Evolutionary conservation across 148 eudicot species (phyloP).

Genomic region (Persicaria maculosa): DNA sequence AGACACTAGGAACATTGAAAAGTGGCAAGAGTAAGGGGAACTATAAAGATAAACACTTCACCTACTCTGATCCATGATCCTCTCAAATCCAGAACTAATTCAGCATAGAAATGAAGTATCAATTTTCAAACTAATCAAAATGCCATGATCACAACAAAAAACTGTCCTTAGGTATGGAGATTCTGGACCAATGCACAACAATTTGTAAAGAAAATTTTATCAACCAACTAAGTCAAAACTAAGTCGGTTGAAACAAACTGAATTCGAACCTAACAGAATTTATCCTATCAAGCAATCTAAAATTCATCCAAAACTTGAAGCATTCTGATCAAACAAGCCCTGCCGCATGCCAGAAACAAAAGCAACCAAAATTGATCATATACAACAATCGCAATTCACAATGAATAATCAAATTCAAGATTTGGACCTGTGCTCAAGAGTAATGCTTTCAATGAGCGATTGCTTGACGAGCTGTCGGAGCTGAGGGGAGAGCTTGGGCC

Average conservation of each 20-base stretch:
- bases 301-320: background rate
- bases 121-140: background rate
- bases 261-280: background rate
- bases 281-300: background rate
- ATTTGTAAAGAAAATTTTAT: background rate
- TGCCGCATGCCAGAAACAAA: background rate
- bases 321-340: background rate
- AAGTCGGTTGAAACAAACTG: background rate
- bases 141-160: background rate
- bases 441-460: constrained; percentile 84
- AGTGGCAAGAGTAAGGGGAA: background rate
- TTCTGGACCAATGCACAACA: background rate
- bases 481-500: constrained; percentile 66
- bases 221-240: background rate
- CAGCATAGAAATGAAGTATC: background rate
- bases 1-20: background rate
- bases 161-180: background rate
- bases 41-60: background rate
- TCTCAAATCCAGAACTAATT: too few species aligned
- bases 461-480: constrained; percentile 71
- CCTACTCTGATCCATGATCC: background rate
- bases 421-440: constrained; percentile 71
- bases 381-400: background rate
- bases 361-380: background rate
- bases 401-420: background rate